A percentile compares a stretch with the other conserved stretches of the same genome.
Conservation (phyloP, 2,329 filamentous ascomycete species). For the Metarhizium anisopliae region DNA sequence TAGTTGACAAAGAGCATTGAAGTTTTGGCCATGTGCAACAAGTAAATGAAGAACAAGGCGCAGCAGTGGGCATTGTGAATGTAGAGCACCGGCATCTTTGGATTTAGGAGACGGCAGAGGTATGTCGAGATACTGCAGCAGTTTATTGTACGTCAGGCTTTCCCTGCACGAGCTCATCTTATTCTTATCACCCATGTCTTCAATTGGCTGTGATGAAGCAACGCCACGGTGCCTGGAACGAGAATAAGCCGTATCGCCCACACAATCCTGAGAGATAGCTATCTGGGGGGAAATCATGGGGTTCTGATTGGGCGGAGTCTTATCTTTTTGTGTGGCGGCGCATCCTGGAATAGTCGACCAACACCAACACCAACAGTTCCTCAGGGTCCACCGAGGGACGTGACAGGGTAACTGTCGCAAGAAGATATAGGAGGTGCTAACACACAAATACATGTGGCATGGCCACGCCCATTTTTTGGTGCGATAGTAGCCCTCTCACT, state of each 20-base stretch:
- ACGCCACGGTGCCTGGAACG: background rate
- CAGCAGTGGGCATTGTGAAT: background rate
- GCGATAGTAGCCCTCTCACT: too few relatives aligned
- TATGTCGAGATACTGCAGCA: background rate
- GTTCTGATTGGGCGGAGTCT: slow-evolving; percentile 17
- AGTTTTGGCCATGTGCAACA: too few relatives aligned
- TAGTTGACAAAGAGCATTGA: too few relatives aligned
- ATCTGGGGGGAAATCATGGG: background rate
- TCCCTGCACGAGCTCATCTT: background rate
- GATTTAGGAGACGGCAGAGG: background rate
- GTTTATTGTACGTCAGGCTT: background rate
- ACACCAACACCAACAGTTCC: background rate
- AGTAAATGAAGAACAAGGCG: too few relatives aligned
- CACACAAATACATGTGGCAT: too few relatives aligned
- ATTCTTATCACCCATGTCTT: background rate
- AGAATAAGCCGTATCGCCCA: background rate
- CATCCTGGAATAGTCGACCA: background rate
- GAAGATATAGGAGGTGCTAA: too few relatives aligned
- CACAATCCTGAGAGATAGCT: slow-evolving; percentile 5
- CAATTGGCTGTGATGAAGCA: background rate
- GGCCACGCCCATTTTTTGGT: too few relatives aligned
- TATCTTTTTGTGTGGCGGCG: slow-evolving; percentile 19
- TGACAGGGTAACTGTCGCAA: background rate
- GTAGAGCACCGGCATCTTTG: background rate
- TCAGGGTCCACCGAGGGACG: background rate